Percentiles rank a stretch among this genome's conserved stretches.
Evolutionary conservation across 2,329 filamentous ascomycete species (phyloP).

Genomic region (Lachnellula suecica): DNA sequence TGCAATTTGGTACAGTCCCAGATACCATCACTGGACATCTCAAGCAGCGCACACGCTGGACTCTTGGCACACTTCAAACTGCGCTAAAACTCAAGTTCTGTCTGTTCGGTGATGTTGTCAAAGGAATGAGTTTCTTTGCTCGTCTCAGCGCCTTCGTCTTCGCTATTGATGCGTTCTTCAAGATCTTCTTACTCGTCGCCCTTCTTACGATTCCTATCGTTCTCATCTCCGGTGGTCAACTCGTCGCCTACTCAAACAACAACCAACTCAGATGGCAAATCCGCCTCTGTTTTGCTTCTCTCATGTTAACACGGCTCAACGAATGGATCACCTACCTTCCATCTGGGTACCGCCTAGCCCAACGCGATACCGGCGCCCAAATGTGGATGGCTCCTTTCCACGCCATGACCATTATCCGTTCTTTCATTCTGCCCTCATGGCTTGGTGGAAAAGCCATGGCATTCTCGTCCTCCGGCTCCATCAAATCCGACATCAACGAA

Average conservation of each 20-base stretch:
- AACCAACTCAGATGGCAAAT: conserved; percentile 59
- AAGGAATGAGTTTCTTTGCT: conserved; percentile 53
- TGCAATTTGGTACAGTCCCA: conserved; percentile 60
- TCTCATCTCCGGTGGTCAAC: conserved; percentile 52
- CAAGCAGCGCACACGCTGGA: conserved; percentile 58
- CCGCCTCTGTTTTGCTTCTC: conserved; percentile 51
- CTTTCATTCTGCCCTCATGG: conserved; percentile 58
- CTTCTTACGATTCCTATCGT: conserved; percentile 60
- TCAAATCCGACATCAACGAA: conserved; percentile 56
- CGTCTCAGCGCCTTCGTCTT: conserved; percentile 60
- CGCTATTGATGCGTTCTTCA: conserved; percentile 54
- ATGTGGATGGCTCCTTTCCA: conserved; percentile 65
- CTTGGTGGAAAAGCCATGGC: conserved; percentile 57
- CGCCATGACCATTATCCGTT: conserved; percentile 54
- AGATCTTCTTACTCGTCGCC: conserved; percentile 52
- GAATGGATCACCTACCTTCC: conserved; percentile 59
- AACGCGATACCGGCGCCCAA: conserved; percentile 54
- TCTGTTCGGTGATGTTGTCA: conserved; percentile 51
- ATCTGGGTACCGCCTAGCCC: conserved; percentile 57
- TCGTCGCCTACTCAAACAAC: conserved; percentile 54
- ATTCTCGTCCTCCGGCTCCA: conserved; percentile 60
- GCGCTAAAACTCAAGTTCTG: conserved; percentile 61
- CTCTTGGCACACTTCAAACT: conserved; percentile 57
- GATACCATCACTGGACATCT: conserved; percentile 55
- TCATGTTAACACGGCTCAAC: conserved; percentile 51